Evolutionary conservation across 257 asterid genomes (phyloP), one percentile per base, ranked within the genome.

Genomic region (Gentiana dahurica): DNA sequence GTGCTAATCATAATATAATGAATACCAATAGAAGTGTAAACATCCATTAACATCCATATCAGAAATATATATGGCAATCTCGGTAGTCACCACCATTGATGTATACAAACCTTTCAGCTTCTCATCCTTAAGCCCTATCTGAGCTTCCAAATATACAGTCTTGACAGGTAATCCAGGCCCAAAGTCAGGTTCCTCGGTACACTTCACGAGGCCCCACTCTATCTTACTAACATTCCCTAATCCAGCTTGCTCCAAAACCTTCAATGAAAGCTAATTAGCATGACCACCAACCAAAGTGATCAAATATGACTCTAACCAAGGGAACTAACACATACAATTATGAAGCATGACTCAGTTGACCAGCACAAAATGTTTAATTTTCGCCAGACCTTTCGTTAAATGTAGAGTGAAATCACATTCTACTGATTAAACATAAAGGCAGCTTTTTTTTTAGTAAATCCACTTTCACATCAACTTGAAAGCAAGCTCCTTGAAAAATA

Each of bases 111-210:
- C 97, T 76, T 71, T 62, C 59, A 72, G 68, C 52, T 74, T 74
- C 72, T 61, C 75, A 55, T 71, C 75, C 59, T 36, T 65, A 62
- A 55, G 49, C 56, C 65, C 89, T 52, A 66, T 58, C 53, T 69
- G 66, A 59, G 91, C 94, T 9, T 57, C 65, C 35, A 91, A 57
- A 73, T 74, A 91, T 60, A 87, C 70, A 4, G 87, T 81, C 70
- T 79, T 79, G 52, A 74, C 39, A 1, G 92, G 86, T 51, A 69
- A 34, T 55, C 86, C 89, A 15, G 94, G 96, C 65, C 98, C 98
- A 72, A 87, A 91, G 59, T 79, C 96, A 73, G 98, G 96, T 62
- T 91, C 96, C 68, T 82, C 83, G 48, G 72, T 61, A 39, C 73
- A 71, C 77, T 85, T 87, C 60, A 54, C 61, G 66, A 84, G 71